phyloP scores from a whole-genome alignment of 371 early-diverging fungal genomes.

The Zychaea mexicana region DNA sequence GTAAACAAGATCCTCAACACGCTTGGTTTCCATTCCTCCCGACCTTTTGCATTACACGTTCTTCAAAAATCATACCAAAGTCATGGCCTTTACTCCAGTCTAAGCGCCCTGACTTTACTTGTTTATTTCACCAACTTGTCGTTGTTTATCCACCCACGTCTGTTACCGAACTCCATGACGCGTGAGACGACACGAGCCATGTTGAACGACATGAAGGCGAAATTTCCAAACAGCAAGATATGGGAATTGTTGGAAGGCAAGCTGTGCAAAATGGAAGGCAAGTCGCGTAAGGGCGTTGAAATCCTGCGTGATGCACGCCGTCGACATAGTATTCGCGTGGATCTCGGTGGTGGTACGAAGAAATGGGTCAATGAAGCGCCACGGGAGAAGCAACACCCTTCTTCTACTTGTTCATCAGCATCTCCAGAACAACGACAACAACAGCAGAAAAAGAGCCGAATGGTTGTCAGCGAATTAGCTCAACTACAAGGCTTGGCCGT shows the following conservation, averaged over 20 bases:
- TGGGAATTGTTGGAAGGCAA: slow-evolving; percentile 53
- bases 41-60: slow-evolving; percentile 49
- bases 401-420: slow-evolving; percentile 1
- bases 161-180: slow-evolving; percentile 41
- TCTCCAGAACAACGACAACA: slow-evolving; percentile 5
- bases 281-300: slow-evolving; percentile 41
- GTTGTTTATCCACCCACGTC: slow-evolving; percentile 46
- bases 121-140: slow-evolving; percentile 51
- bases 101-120: slow-evolving; percentile 42
- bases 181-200: slow-evolving; percentile 32
- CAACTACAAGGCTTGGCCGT: slow-evolving; percentile 48
- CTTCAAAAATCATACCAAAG: slow-evolving; percentile 39
- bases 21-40: slow-evolving; percentile 50
- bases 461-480: slow-evolving; percentile 29
- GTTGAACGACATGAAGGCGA: slow-evolving; percentile 39
- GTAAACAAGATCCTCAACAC: slow-evolving; percentile 49
- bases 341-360: slow-evolving; percentile 1
- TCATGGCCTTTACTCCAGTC: slow-evolving; percentile 39
- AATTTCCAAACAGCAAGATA: slow-evolving; percentile 40
- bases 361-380: not conserved
- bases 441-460: not conserved
- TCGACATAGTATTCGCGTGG: slow-evolving; percentile 13
- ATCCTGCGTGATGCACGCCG: slow-evolving; percentile 44
- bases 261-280: slow-evolving; percentile 49
- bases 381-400: too few relatives aligned